Base-by-base conservation (phyloP, 2,329 filamentous ascomycete genomes). In the Exophiala oligosperma region DNA sequence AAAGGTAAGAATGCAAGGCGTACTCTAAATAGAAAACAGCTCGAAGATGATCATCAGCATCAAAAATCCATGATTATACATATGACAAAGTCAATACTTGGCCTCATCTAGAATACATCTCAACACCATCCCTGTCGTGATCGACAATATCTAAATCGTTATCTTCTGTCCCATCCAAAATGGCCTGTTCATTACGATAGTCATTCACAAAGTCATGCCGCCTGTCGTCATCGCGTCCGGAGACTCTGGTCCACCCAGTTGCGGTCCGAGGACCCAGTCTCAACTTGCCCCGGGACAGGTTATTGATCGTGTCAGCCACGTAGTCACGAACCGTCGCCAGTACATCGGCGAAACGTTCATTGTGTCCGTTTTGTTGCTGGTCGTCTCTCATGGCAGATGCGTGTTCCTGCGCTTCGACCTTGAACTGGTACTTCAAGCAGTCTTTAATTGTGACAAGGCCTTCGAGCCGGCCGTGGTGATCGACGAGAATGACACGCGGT, bases 401-500 rank as follows among this genome's bases (percentile, higher is more conserved):
- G 67, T 90, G 87, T 74, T 94, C 92, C 43, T 89, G 85, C 7
- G 90, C 90, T 73, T 99, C 94, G 0, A 90, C 91, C 77, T 94
- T 95, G 83, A 97, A 96, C 73, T 99, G 93, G 70, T 96, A 97
- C 72, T 94, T 96, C 56, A 99, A 78, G 66, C 94, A 97, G 72
- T 99, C 94, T 73, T 99, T 99, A 62, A 97, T 90, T 0, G 94
- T 99, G 0, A 99, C 90, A 0, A 99, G 81, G 0, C 94, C 94
- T 0, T 84, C 84, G 1, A 99, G 81, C 50, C 85, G 84, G 12
- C 94, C 94, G 58, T 90, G 89, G 70, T 96, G 89, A 73, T 99
- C 94, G 40, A 97, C 88, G 2, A 99, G 81, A 50, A 99, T 93
- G 4, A 97, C 92, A 1, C 94, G 85, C 0, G 93, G 94, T 0